Evolutionary conservation across 163 green algal species (phyloP), one percentile per base, ranked within the genome.

Genomic region (Prototheca cutis): DNA sequence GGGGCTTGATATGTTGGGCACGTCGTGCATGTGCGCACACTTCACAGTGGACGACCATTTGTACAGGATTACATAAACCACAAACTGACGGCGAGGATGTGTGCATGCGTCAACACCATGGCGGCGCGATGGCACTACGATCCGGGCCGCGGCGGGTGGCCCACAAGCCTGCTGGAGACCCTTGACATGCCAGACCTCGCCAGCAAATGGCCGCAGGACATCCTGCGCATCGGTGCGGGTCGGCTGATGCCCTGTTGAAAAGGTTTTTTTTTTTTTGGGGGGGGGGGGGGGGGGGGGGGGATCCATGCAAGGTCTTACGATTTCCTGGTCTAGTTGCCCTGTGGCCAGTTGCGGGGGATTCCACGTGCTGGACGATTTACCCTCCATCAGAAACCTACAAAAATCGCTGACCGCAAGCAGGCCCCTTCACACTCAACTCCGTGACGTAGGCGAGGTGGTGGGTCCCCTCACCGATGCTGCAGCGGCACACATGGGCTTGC

Each of bases 21-120:
- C n/a, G n/a, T n/a, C n/a, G n/a, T n/a, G n/a, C n/a, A n/a, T n/a
- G n/a, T n/a, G n/a, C n/a, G n/a, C n/a, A n/a, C n/a, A n/a, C n/a
- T n/a, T n/a, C n/a, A n/a, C n/a, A n/a, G n/a, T n/a, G n/a, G n/a
- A n/a, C n/a, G n/a, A n/a, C n/a, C 39, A 32, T 45, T 27, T 21
- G 28, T 40, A 61, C 68, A 84, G 77, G 83, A 91, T 63, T 93
- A 76, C 53, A 62, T 91, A 17, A 89, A 90, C 59, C 68, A 79
- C 42, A 68, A 79, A 21, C 74, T 93, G 4, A 93, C 85, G 15
- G 82, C 80, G 3, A 59, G 62, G 31, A 79, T 82, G 67, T 70
- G 62, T 33, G 83, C 65, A 18, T 82, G 62, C 6, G 30, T 82
- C 36, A 89, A 85, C 65, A 88, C 86, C 62, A 74, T 79, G 25